Base-by-base conservation (phyloP, 1,284 basidiomycete species). In the Clitocybe nebularis region DNA sequence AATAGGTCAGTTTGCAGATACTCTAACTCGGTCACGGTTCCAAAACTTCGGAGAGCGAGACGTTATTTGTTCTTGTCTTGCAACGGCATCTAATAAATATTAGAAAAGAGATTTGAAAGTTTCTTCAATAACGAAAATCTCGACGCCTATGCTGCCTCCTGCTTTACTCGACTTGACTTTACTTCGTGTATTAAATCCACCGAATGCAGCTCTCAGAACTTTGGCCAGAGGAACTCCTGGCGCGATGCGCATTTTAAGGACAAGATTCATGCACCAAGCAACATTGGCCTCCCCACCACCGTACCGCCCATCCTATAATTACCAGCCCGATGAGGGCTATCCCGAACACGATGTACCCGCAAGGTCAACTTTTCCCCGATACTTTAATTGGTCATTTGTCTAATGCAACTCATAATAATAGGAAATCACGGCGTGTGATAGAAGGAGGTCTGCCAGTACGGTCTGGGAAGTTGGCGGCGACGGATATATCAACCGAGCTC, bases 151-250 rank as follows among this genome's bases (percentile, higher is more conserved):
- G 45, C 55, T 64, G 34, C 64, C 64, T 22, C 48, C 56, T 2
- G 52, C 58, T 20, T 49, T 67, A 10, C 43, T 65, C 19, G 63
- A 65, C 38, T 46, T 64, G 39, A 59, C 62, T 19, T 37, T 60
- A 14, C 47, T 57, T 39, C 59, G 29, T 8, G 61, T 23, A 34
- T 58, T 5, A 51, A 51, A 23, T 8, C 50, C 48, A 3, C 5
- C 36, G 24, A 43, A 41, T 30, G 39, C n/a, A n/a, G n/a, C 43
- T 21, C 5, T 26, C 26, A 11, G 34, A 44, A 5, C 19, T 7
- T 16, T 6, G 14, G 11, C 29, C 3, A 5, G 29, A 16, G 11
- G 6, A 14, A 16, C 13, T 3, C 29, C 11, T 16, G 19, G 16
- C 4, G 4, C 28, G 3, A n/a, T 4, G 28, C 11, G 10, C 29